Base-by-base conservation (phyloP, 2,329 filamentous ascomycete species). In the Alternaria sp. region DNA sequence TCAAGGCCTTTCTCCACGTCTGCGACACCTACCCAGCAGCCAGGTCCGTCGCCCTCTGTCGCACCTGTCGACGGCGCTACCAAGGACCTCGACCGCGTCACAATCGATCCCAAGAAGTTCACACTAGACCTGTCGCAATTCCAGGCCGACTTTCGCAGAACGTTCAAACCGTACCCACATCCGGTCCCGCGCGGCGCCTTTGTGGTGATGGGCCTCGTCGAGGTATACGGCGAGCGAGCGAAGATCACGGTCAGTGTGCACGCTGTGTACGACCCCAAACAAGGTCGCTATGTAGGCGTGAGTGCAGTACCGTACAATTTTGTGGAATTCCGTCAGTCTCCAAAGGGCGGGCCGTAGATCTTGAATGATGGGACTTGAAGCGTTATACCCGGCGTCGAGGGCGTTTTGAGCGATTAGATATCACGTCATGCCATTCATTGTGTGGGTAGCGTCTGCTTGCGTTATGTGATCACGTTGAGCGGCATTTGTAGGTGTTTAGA, bases 101-200 rank as follows among this genome's bases (percentile, higher is more conserved):
- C 80, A 4, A 72, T 73, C 12, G 69, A 73, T 15, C 65, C 71
- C 3, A 73, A 71, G 50, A 62, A 69, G 4, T 63, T 77, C 23
- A 73, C 68, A 1, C 63, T 79, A 3, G 72, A 78, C 41, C 69
- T 78, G 14, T 63, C 65, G 2, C 61, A 71, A 12, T 77, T 78
- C 55, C 75, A 73, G 28, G 61, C 65, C 30, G 64, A 71, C 43
- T 62, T 75, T 12, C 58, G 56, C n/a, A 73, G 67, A 57, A 25
- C 67, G 4, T 58, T 61, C 47, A 78, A 76, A 45, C 60, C 25
- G 12, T 57, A 56, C 10, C 4, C 47, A 2, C 58, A 72, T 7
- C 77, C 81, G 37, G 72, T 80, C 0, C 83, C 84, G 6, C 78
- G 83, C 12, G 84, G 84, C 4, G 79, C 77, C 4, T 79, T 85